Evolutionary conservation across 495 filamentous ascomycete species (phyloP), one percentile per base, ranked within the genome.

Genomic region (Hyaloscypha hepaticicola): DNA sequence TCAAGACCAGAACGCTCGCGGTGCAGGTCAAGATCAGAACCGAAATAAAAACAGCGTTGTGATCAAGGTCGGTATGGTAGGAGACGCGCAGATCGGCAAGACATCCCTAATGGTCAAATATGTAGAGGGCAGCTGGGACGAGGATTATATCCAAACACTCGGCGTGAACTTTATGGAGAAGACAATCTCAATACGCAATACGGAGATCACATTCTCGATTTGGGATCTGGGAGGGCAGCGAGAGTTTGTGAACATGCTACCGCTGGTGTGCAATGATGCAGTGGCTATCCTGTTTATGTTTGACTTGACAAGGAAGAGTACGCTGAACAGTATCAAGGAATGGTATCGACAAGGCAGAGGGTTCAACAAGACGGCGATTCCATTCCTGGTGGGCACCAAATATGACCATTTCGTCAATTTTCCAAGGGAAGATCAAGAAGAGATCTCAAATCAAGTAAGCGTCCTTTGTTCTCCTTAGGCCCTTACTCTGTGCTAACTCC

Each of bases 111-210:
- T 99, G 95, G 95, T 99, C 58, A 99, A 99, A 77, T 99, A 99
- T 70, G 95, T 99, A 41, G 95, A 99, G 77, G 95, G 95, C 26
- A 96, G 92, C 76, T 99, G 96, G 91, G 95, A 99, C 76, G 95
- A 99, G 77, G 95, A 99, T 77, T 99, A 99, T 77, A 99, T 99
- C 71, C 95, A 99, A 78, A 99, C 95, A 27, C 78, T 99, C 55
- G 95, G 94, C 63, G 95, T 99, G 77, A 99, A 99, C 74, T 99
- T 99, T 80, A 99, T 99, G 95, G 95, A 99, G 76, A 99, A 99
- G 80, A 99, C 95, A 12, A 98, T 99, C 73, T 94, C 90, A 61
- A 99, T 99, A 75, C 92, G 95, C 61, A 98, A 98, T 76, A 99
- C 95, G n/a, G 95, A 99, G 75, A 98, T 99, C 71, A 99, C 95